Evolutionary conservation across 2,329 filamentous ascomycete species (phyloP).

Genomic region (Ilyonectria mors-panacis): DNA sequence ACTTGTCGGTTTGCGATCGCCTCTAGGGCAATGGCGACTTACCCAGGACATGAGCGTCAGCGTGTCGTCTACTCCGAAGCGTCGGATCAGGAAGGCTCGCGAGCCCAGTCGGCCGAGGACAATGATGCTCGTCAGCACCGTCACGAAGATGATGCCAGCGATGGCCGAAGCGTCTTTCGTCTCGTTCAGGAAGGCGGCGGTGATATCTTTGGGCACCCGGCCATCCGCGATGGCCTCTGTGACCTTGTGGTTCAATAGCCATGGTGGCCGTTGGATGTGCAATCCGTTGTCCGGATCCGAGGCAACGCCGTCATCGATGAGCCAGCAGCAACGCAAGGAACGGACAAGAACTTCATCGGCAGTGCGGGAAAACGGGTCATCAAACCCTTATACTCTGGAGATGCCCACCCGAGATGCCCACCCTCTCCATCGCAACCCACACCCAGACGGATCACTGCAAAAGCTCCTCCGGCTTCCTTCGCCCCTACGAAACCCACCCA

Average conservation of each 20-base stretch:
- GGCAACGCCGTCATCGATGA: constrained; percentile 7
- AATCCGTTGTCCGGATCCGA: neutral
- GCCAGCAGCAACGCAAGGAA: neutral
- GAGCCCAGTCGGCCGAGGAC: constrained; percentile 54
- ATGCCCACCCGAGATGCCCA: neutral
- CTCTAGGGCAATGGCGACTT: neutral
- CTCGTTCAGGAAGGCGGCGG: constrained; percentile 54
- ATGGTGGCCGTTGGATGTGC: constrained; percentile 28
- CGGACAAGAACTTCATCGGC: neutral
- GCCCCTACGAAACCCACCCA: neutral
- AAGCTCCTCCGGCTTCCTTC: neutral
- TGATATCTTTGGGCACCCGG: constrained; percentile 53
- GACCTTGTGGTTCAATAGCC: constrained; percentile 47
- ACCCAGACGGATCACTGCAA: neutral
- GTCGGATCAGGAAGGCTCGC: constrained; percentile 53
- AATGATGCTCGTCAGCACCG: constrained; percentile 52
- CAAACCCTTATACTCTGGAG: constrained; percentile 1
- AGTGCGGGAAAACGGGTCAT: neutral
- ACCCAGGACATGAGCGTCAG: constrained; percentile 56
- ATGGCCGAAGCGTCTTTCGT: constrained; percentile 56
- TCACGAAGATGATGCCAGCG: constrained; percentile 57
- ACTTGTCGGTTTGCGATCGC: neutral
- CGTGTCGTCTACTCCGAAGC: constrained; percentile 57
- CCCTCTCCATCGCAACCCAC: neutral
- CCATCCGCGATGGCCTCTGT: constrained; percentile 54